Evolutionary conservation across 345 rosid species (phyloP).

Genomic region (Camelina sativa): DNA sequence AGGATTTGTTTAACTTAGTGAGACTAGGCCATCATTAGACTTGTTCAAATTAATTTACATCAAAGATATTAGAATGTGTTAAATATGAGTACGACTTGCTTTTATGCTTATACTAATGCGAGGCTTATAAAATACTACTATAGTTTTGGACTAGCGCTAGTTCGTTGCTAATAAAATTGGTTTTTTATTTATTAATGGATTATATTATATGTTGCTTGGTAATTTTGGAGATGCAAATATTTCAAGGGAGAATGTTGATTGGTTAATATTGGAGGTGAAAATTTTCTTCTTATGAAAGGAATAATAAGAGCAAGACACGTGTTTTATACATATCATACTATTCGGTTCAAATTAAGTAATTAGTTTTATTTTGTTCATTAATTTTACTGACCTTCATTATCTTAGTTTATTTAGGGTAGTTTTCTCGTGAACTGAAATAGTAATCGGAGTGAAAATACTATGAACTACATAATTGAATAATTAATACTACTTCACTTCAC

Average conservation of each 20-base stretch:
- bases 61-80: conserved; percentile 15
- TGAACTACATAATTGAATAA: conserved; percentile 8
- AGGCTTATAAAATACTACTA: not conserved
- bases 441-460: not conserved
- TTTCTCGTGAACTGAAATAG: conserved; percentile 18
- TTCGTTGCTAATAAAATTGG: not conserved
- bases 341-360: not conserved
- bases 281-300: not conserved
- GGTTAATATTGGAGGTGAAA: not conserved
- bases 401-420: conserved; percentile 8
- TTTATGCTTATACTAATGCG: not conserved
- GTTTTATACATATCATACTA: not conserved
- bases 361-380: not conserved
- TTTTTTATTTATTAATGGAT: too few relatives aligned
- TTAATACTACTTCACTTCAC: conserved; percentile 14
- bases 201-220: not conserved
- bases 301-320: not conserved
- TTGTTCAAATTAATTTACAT: conserved; percentile 30
- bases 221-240: not conserved
- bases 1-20: conserved; percentile 3
- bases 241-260: not conserved
- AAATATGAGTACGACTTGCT: conserved; percentile 28
- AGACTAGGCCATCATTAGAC: conserved; percentile 31
- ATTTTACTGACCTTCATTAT: not conserved
- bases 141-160: not conserved